phyloP scores from a whole-genome alignment of 1,284 basidiomycete species.

The Ceratobasidium sp. region DNA sequence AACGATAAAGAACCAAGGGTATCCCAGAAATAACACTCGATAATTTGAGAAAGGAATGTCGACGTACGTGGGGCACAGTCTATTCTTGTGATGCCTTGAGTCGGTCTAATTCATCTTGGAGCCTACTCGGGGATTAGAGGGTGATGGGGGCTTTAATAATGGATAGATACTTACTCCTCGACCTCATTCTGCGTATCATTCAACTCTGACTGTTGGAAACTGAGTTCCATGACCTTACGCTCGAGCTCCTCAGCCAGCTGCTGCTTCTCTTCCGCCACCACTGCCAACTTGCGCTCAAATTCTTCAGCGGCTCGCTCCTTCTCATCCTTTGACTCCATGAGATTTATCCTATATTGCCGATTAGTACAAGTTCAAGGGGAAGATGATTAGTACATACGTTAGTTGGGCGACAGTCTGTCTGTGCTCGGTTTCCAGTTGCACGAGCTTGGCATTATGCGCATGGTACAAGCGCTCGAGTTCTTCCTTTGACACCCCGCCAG shows the following conservation, averaged over 20 bases:
- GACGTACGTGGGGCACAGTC: not conserved
- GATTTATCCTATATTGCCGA: slow-evolving; percentile 16
- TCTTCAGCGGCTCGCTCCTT: slow-evolving; percentile 55
- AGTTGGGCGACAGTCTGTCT: slow-evolving; percentile 64
- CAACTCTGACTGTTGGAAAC: slow-evolving; percentile 79
- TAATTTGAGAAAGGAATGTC: not conserved
- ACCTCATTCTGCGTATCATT: slow-evolving; percentile 80
- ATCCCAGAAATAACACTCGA: slow-evolving; percentile 29
- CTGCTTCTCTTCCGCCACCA: slow-evolving; percentile 64
- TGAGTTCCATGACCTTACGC: slow-evolving; percentile 81
- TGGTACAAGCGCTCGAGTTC: slow-evolving; percentile 80
- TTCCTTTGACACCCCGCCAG: slow-evolving; percentile 73
- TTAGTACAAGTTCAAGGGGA: slow-evolving; percentile 1
- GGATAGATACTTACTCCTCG: slow-evolving; percentile 71
- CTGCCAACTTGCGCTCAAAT: slow-evolving; percentile 70
- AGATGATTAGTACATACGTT: not conserved
- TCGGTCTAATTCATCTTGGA: slow-evolving; percentile 42
- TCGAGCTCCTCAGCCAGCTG: slow-evolving; percentile 71
- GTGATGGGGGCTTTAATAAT: too few species aligned
- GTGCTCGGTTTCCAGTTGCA: slow-evolving; percentile 79
- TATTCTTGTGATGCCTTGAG: slow-evolving; percentile 23
- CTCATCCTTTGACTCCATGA: slow-evolving; percentile 38
- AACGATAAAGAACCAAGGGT: slow-evolving; percentile 8
- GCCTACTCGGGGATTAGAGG: not conserved
- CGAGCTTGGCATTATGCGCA: slow-evolving; percentile 83